Evolutionary conservation across 768 basidiomycete genomes (phyloP).

Genomic region (Epithele typhae): DNA sequence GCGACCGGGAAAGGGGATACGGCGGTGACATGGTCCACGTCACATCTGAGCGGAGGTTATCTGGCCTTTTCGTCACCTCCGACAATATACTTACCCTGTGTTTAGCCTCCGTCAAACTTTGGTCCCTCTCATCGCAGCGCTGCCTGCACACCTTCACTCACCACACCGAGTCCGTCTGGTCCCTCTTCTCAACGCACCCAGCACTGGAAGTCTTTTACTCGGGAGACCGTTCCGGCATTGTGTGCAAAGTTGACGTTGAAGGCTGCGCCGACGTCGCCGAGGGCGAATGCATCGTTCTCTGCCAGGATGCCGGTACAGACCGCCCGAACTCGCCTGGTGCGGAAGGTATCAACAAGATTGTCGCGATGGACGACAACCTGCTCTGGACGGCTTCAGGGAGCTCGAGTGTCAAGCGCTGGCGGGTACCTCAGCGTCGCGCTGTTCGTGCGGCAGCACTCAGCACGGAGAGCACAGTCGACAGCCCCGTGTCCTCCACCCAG

Average conservation of each 20-base stretch:
- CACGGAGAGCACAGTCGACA: constrained; percentile 10
- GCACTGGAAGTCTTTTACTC: constrained; percentile 89
- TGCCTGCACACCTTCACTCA: constrained; percentile 96
- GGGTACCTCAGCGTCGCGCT: constrained; percentile 49
- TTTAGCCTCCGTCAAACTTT: constrained; percentile 80
- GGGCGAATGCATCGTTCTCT: constrained; percentile 84
- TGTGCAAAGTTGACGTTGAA: constrained; percentile 90
- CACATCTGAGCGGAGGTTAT: too few relatives aligned
- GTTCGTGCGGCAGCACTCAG: constrained; percentile 26
- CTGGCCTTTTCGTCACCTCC: not conserved
- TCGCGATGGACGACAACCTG: constrained; percentile 75
- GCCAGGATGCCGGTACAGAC: constrained; percentile 52
- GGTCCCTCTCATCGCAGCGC: constrained; percentile 86
- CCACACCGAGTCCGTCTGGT: constrained; percentile 94
- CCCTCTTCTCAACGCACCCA: constrained; percentile 83
- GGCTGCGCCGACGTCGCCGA: constrained; percentile 76
- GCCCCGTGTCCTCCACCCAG: constrained; percentile 11
- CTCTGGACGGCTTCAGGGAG: constrained; percentile 90
- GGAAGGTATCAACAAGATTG: constrained; percentile 80
- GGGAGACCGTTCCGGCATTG: constrained; percentile 85
- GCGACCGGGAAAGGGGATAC: too few relatives aligned
- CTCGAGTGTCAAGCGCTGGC: constrained; percentile 82
- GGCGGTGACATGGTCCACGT: too few relatives aligned
- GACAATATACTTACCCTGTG: constrained; percentile 13
- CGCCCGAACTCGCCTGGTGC: constrained; percentile 25